These are phyloP conservation scores for Apiospora arundinis DNA, from an alignment of 2,329 filamentous ascomycete genomes.

Conservation along the genomic window DNA sequence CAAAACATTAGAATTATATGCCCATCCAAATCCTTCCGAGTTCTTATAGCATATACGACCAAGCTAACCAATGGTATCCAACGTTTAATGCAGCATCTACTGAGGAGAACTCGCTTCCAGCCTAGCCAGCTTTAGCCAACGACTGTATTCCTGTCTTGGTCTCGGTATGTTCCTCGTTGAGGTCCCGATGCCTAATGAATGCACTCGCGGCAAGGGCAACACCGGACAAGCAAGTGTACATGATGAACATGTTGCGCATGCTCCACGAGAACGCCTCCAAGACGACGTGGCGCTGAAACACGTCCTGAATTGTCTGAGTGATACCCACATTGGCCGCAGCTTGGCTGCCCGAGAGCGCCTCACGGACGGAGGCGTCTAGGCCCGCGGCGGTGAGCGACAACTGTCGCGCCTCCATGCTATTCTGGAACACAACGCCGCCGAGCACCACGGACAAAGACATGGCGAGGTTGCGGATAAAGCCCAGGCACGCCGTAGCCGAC, in stretches of 20 bases:
- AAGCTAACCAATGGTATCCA: too few relatives aligned
- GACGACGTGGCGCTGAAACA: conserved; percentile 45
- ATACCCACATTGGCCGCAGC: conserved; percentile 55
- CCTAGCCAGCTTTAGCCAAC: conserved; percentile 25
- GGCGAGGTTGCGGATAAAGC: conserved; percentile 70
- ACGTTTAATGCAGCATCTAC: too few relatives aligned
- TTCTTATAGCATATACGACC: too few relatives aligned
- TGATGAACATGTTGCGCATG: conserved; percentile 54
- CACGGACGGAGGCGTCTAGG: conserved; percentile 36
- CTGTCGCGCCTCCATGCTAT: conserved; percentile 39
- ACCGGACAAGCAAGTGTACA: conserved; percentile 50
- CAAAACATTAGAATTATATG: too few relatives aligned
- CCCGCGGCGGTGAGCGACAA: conserved; percentile 32
- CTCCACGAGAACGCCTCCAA: conserved; percentile 55
- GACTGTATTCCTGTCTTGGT: conserved; percentile 54
- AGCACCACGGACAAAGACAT: conserved; percentile 71
- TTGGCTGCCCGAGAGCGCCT: conserved; percentile 46
- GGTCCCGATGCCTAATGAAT: conserved; percentile 49
- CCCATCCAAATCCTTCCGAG: too few relatives aligned
- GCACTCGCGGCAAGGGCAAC: conserved; percentile 47
- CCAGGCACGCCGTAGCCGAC: conserved; percentile 69
- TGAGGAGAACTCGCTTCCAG: too few relatives aligned
- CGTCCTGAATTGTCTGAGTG: conserved; percentile 46
- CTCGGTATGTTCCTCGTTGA: conserved; percentile 57
- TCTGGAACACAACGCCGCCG: conserved; percentile 74